phyloP scores from a whole-genome alignment of 352 stramenopile species.

The Phytophthora fragariaefolia region DNA sequence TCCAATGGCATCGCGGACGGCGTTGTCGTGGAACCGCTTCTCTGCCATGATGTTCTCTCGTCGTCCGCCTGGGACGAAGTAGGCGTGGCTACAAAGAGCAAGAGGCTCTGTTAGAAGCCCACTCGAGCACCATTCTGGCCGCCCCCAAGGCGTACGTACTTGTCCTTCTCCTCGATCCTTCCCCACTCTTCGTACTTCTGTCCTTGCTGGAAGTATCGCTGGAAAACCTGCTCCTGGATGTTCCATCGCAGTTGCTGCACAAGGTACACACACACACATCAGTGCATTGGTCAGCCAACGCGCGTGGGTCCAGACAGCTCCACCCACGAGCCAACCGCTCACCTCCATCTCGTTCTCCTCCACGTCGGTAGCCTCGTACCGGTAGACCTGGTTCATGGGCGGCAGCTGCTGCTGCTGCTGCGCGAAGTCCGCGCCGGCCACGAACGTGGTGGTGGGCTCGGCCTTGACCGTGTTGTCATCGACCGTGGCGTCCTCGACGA shows the following conservation, averaged over 20 bases:
- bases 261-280: conserved; percentile 19
- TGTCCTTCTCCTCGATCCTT: conserved; percentile 57
- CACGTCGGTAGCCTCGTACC: conserved; percentile 63
- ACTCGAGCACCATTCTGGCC: no score
- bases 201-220: conserved; percentile 62
- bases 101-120: conserved; percentile 13
- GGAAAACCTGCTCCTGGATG: conserved; percentile 70
- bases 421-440: conserved; percentile 17
- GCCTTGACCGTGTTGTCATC: conserved; percentile 46
- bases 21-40: conserved; percentile 76
- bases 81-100: conserved; percentile 45
- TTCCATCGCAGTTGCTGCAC: conserved; percentile 69
- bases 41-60: conserved; percentile 70
- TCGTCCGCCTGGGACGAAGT: conserved; percentile 69
- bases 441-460: conserved; percentile 35
- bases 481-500: conserved; percentile 53
- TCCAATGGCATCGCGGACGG: conserved; percentile 51
- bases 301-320: not conserved
- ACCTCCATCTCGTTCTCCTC: conserved; percentile 85
- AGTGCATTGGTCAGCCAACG: not conserved
- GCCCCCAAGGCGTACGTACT: no score
- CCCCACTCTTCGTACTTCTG: conserved; percentile 68
- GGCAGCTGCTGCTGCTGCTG: conserved; percentile 34
- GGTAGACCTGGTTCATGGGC: conserved; percentile 48
- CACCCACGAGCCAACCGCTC: conserved; percentile 2